Conservation (phyloP, 768 basidiomycete genomes). For the Amanita brunnescens region DNA sequence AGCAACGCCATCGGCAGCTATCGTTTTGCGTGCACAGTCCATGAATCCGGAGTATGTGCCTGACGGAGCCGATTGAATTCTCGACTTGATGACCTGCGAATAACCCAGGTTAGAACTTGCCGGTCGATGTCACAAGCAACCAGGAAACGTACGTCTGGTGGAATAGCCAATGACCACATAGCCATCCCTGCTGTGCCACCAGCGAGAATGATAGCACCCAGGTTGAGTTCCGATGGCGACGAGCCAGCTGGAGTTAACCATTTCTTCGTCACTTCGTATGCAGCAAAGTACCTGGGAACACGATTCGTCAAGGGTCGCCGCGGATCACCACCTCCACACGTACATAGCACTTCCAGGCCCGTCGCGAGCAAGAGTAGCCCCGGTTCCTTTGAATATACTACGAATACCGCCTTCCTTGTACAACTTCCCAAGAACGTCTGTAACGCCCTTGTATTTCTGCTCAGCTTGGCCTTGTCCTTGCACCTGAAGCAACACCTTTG, state of each 20-base stretch:
- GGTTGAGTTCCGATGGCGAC: constrained; percentile 72
- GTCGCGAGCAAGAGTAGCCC: constrained; percentile 90
- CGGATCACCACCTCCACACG: constrained; percentile 22
- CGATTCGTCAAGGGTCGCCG: not conserved
- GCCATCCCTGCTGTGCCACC: constrained; percentile 94
- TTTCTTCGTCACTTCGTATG: constrained; percentile 93
- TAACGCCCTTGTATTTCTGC: constrained; percentile 78
- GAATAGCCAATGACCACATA: constrained; percentile 98
- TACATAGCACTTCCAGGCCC: constrained; percentile 96
- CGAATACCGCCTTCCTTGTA: constrained; percentile 90
- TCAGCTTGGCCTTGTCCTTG: constrained; percentile 78
- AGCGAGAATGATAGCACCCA: constrained; percentile 81
- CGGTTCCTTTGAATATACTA: constrained; percentile 88
- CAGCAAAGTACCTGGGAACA: constrained; percentile 80
- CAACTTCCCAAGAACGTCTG: constrained; percentile 83
- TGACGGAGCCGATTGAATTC: constrained; percentile 91
- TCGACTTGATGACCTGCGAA: constrained; percentile 89
- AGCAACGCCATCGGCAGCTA: constrained; percentile 75
- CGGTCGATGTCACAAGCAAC: constrained; percentile 4
- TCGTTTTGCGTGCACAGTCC: constrained; percentile 88
- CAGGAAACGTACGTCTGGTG: constrained; percentile 74
- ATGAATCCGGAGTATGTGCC: constrained; percentile 95
- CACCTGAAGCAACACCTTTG: constrained; percentile 93
- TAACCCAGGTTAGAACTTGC: not conserved
- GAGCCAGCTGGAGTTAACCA: constrained; percentile 72